Evolutionary conservation across 257 asterid species (phyloP).

Genomic region (Solanum pinnatisectum): DNA sequence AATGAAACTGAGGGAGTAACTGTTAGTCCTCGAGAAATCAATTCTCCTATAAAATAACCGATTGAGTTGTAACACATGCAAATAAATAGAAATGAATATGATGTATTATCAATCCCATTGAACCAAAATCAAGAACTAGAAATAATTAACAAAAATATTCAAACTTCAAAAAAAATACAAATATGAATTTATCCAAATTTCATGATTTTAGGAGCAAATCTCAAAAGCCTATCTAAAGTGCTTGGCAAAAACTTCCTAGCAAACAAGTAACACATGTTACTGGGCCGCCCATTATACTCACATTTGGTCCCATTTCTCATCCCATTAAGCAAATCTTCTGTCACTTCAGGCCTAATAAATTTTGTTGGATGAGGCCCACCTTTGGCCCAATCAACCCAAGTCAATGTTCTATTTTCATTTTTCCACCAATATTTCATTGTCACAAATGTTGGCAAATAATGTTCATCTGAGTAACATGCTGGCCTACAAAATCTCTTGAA

Average conservation of each 20-base stretch:
- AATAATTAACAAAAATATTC: background rate
- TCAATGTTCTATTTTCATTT: conserved; percentile 46
- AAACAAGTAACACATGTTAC: conserved; percentile 47
- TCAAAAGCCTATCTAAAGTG: conserved; percentile 45
- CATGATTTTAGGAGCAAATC: conserved; percentile 43
- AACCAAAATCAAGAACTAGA: background rate
- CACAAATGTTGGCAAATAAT: conserved; percentile 56
- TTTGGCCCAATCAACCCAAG: conserved; percentile 87
- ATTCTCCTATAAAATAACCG: background rate
- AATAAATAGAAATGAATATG: background rate
- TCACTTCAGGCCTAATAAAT: conserved; percentile 26
- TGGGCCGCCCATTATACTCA: conserved; percentile 39
- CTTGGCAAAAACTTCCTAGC: conserved; percentile 56
- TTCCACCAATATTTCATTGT: conserved; percentile 27
- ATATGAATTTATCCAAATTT: conserved; percentile 4
- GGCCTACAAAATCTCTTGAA: conserved; percentile 47
- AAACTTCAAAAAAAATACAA: background rate
- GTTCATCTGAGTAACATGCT: conserved; percentile 70
- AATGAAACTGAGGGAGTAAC: too few relatives aligned
- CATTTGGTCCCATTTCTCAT: conserved; percentile 34
- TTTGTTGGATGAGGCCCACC: conserved; percentile 72
- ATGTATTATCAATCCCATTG: background rate
- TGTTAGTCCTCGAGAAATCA: fast-evolving
- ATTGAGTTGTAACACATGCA: background rate
- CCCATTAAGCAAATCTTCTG: conserved; percentile 24